Evolutionary conservation across 108 stramenopile genomes (phyloP).

Genomic region (Cyclostephanos tholiformis): DNA sequence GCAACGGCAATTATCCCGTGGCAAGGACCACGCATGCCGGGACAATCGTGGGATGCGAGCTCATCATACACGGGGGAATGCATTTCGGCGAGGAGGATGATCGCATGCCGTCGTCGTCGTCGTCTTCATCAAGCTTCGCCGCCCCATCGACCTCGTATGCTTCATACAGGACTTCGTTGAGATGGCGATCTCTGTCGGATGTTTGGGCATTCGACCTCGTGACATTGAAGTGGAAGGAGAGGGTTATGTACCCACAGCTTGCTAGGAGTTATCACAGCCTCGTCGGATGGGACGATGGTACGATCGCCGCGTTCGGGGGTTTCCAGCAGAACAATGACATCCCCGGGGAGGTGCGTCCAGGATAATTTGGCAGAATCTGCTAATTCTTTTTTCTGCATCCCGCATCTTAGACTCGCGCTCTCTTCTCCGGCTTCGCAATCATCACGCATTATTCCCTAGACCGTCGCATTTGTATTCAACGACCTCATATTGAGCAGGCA

Average conservation of each 20-base stretch:
- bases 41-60: conserved; percentile 40
- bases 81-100: conserved; percentile 15
- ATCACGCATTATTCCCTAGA: not conserved
- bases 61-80: conserved; percentile 52
- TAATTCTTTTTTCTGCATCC: conserved; percentile 5
- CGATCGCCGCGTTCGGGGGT: conserved; percentile 48
- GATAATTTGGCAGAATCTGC: not conserved
- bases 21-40: conserved; percentile 48
- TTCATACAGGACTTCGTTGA: conserved; percentile 27
- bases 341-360: conserved; percentile 31
- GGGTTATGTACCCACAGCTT: conserved; percentile 31
- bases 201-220: conserved; percentile 49
- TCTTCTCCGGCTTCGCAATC: not conserved
- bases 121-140: conserved; percentile 6
- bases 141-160: conserved; percentile 29
- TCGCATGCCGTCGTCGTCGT: not conserved
- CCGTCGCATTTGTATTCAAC: conserved; percentile 47
- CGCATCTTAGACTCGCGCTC: not conserved
- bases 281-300: conserved; percentile 41
- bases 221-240: conserved; percentile 40
- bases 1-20: conserved; percentile 27
- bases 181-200: conserved; percentile 44
- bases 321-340: conserved; percentile 41
- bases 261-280: conserved; percentile 47
- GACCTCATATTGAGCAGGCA: conserved; percentile 38